These are phyloP conservation scores for Phalaenopsis equestris DNA, from an alignment of 106 monocot genomes.

Conservation along the genomic window DNA sequence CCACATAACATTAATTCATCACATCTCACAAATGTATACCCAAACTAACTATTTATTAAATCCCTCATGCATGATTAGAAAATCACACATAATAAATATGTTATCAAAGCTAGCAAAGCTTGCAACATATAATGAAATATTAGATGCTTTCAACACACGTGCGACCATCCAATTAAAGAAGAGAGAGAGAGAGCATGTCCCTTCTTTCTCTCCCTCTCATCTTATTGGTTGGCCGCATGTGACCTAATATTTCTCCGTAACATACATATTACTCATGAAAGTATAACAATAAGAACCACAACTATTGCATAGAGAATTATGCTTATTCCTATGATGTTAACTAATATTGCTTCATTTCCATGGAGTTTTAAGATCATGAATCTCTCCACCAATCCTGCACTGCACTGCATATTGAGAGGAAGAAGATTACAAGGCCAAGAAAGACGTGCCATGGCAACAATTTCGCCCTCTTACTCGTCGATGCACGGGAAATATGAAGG, in stretches of 20 bases:
- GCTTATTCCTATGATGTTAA: constrained; percentile 21
- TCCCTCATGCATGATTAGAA: background rate
- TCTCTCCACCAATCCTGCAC: constrained; percentile 17
- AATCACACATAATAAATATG: background rate
- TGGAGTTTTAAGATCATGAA: background rate
- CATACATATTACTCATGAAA: too few species aligned
- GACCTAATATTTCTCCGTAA: too few species aligned
- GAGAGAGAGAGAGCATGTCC: too few species aligned
- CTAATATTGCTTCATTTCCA: constrained; percentile 8
- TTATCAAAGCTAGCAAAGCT: too few species aligned
- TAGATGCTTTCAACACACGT: too few species aligned
- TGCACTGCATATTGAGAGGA: constrained; percentile 18
- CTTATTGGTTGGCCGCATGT: too few species aligned
- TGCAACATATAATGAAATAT: too few species aligned
- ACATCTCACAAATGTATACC: too few species aligned
- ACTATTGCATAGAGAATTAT: constrained; percentile 24
- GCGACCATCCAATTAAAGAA: too few species aligned
- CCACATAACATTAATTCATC: too few species aligned
- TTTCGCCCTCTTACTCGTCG: constrained; percentile 9
- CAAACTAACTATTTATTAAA: background rate
- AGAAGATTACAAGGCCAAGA: constrained; percentile 23
- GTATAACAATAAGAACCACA: constrained; percentile 5
- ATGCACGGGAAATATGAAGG: constrained; percentile 11
- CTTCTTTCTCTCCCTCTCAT: too few species aligned
- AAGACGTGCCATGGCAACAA: constrained; percentile 26